Percentiles rank a stretch among this genome's conserved stretches.
These are phyloP conservation scores for Penicillium paneum DNA, from an alignment of 2,329 filamentous ascomycete species.

Conservation along the genomic window DNA sequence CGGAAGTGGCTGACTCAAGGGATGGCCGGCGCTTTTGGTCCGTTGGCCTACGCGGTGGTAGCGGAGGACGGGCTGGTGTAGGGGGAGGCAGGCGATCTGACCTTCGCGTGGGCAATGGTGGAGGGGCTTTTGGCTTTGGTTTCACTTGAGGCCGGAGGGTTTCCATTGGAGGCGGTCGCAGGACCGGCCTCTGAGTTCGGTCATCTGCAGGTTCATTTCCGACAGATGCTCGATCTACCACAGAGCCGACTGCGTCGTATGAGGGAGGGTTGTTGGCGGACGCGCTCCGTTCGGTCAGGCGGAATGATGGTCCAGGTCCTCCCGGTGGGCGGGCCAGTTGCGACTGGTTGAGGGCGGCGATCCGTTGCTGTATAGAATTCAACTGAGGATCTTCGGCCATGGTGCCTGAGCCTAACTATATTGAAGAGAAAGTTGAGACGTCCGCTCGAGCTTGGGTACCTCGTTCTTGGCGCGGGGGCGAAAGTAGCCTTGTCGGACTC, in stretches of 20 bases:
- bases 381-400: conserved; percentile 45
- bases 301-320: conserved; percentile 26
- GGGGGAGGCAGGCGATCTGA: conserved; percentile 20
- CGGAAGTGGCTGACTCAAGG: conserved; percentile 52
- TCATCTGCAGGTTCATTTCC: conserved; percentile 30
- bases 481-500: conserved; percentile 4
- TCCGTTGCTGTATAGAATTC: conserved; percentile 46
- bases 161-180: conserved; percentile 24
- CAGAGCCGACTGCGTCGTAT: conserved; percentile 31
- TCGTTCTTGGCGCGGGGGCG: conserved; percentile 16
- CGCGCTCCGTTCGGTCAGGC: conserved; percentile 27
- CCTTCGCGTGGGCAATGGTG: conserved; percentile 47
- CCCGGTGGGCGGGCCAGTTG: conserved; percentile 38
- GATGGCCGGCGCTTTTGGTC: conserved; percentile 41
- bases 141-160: conserved; percentile 24
- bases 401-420: neutral
- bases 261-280: conserved; percentile 37
- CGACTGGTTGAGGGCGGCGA: conserved; percentile 45
- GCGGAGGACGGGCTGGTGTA: conserved; percentile 35
- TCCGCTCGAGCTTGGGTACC: conserved; percentile 18
- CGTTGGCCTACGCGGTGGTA: conserved; percentile 48
- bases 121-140: conserved; percentile 36
- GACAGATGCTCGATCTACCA: conserved; percentile 21
- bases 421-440: neutral
- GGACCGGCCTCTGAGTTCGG: conserved; percentile 22